Evolutionary conservation across 2,329 filamentous ascomycete genomes (phyloP), one percentile per base, ranked within the genome.

Genomic region (Pestalotiopsis sp.): DNA sequence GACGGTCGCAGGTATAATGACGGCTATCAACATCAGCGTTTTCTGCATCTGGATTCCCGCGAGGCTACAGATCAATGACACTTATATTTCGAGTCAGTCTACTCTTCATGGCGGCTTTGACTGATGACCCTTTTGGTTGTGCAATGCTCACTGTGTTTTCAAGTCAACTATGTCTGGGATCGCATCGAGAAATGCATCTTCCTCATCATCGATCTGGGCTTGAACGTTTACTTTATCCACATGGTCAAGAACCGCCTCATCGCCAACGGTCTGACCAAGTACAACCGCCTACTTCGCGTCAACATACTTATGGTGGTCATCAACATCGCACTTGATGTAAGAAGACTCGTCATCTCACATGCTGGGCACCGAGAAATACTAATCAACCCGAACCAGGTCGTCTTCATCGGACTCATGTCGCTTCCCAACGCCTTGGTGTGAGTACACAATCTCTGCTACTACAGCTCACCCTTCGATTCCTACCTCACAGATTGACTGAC

Each of bases 1-100:
- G 79, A 76, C 77, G 2, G 78, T 79, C n/a, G 74, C 81, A 2
- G 45, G 74, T 11, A 4, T 83, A 14, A 82, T 84, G 69, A 81
- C 78, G 4, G 57, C 75, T 9, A 79, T 84, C 71, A 85, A 85
- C 65, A 78, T 85, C 63, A 79, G 79, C 3, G 82, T 84, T 4
- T 84, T 82, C 68, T 78, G 76, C 57, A 83, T 84, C 58, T 84
- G 83, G 83, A 81, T 84, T 20, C 83, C 83, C 0, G 77, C 81
- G 4, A 78, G 81, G 14, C 75, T 82, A n/a, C 75, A 80, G 62
- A 72, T 78, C 31, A 76, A 73, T 17, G 56, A 76, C 2, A 74
- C 68, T 20, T 83, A 77, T 36, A 75, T 82, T 56, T 64, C 74
- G 25, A 74, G 67, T 68, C 25, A n/a, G 49, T 1, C 7, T 9